A percentile compares a stretch with the other conserved stretches of the same genome.
These are phyloP conservation scores for Vitis amurensis DNA, from an alignment of 164 flowering plant genomes.

Conservation along the genomic window DNA sequence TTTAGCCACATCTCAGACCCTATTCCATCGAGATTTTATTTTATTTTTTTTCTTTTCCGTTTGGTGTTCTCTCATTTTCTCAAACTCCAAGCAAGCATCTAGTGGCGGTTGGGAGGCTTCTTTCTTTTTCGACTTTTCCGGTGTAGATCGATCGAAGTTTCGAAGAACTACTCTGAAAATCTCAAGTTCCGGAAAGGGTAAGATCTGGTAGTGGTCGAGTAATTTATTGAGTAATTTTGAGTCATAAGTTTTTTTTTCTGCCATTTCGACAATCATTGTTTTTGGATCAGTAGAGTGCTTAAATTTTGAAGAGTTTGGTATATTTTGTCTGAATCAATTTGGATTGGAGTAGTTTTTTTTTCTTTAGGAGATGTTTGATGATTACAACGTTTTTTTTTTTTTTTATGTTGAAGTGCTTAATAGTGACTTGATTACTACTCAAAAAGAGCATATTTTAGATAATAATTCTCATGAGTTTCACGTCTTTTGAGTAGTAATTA, in stretches of 20 bases:
- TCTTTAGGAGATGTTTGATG: background rate
- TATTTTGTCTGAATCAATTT: background rate
- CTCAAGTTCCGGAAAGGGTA: too few relatives aligned
- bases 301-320: background rate
- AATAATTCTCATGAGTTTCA: too few relatives aligned
- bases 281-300: too few relatives aligned
- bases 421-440: too few relatives aligned
- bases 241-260: background rate
- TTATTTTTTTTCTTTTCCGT: too few relatives aligned
- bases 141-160: too few relatives aligned
- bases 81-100: constrained; percentile 9
- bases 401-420: constrained; percentile 5
- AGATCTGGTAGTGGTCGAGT: too few relatives aligned
- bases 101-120: background rate
- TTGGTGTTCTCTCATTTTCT: constrained; percentile 3
- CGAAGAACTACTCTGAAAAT: too few relatives aligned
- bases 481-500: too few relatives aligned
- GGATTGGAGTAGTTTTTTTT: background rate
- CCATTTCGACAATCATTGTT: background rate
- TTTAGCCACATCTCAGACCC: too few relatives aligned
- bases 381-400: background rate
- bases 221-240: background rate
- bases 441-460: too few relatives aligned
- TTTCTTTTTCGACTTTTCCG: background rate
- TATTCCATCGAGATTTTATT: too few relatives aligned